Conservation (phyloP, 345 rosid species). For the Lepidium aucheri region DNA sequence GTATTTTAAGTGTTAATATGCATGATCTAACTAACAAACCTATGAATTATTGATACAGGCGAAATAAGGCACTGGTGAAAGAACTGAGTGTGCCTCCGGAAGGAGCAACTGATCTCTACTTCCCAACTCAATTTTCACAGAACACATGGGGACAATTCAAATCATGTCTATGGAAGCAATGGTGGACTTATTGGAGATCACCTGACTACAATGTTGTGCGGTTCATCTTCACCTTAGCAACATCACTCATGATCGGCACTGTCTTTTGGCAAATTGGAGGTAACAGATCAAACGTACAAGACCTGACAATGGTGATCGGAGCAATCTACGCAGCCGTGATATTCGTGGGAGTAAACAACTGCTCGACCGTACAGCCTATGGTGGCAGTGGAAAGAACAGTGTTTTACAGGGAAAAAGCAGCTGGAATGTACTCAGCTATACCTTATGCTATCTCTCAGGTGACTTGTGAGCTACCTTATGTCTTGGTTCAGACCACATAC, state of each 20-base stretch:
- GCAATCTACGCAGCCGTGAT: constrained; percentile 56
- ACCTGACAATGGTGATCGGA: constrained; percentile 53
- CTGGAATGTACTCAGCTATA: constrained; percentile 63
- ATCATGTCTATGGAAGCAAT: constrained; percentile 62
- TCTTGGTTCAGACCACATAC: constrained; percentile 50
- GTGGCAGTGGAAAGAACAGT: constrained; percentile 63
- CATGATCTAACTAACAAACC: neutral
- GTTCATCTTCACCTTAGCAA: constrained; percentile 41
- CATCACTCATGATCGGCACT: constrained; percentile 49
- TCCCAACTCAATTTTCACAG: constrained; percentile 43
- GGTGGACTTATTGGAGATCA: constrained; percentile 82
- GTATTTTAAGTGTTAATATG: neutral
- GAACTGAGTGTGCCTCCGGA: constrained; percentile 49
- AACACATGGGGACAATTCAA: constrained; percentile 54
- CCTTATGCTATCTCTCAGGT: constrained; percentile 70
- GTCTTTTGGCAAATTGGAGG: constrained; percentile 54
- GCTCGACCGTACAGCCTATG: constrained; percentile 60
- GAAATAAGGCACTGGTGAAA: constrained; percentile 43
- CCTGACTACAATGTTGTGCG: constrained; percentile 58
- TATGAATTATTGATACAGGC: constrained; percentile 26
- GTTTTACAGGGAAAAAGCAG: constrained; percentile 65
- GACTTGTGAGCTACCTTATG: constrained; percentile 57
- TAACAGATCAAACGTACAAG: constrained; percentile 34
- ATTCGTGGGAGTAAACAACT: constrained; percentile 64
- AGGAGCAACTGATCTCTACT: constrained; percentile 44